Percentiles rank a stretch among this genome's conserved stretches.
Conservation (phyloP, 345 rosid genomes). For the Rhodamnia argentea region DNA sequence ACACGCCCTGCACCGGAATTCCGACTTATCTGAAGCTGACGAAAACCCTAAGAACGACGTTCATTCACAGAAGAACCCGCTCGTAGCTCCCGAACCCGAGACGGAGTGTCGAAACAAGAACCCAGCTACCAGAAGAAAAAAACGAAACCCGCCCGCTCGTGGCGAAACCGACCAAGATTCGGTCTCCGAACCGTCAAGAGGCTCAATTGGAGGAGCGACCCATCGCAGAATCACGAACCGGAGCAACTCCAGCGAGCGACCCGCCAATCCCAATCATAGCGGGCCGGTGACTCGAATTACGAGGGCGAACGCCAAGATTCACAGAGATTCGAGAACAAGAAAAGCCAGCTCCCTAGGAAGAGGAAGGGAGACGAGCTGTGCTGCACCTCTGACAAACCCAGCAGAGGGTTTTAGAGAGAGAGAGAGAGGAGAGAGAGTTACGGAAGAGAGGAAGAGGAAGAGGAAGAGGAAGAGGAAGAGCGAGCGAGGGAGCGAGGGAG, state of each 20-base stretch:
- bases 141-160: not conserved
- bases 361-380: not conserved
- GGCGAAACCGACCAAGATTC: not conserved
- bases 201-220: not conserved
- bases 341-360: not conserved
- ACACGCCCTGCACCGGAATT: not conserved
- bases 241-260: not conserved
- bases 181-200: not conserved
- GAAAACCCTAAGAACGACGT: not conserved
- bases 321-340: not conserved
- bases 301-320: not conserved
- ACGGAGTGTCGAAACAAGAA: not conserved
- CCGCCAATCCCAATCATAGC: not conserved
- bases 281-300: not conserved
- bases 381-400: not conserved
- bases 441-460: not conserved
- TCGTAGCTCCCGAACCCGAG: not conserved
- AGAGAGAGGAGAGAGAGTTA: not conserved
- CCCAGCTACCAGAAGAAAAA: not conserved
- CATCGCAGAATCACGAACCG: not conserved
- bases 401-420: not conserved
- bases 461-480: not conserved
- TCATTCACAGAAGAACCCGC: not conserved
- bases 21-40: not conserved
- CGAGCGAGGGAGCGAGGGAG: not conserved